phyloP scores from a whole-genome alignment of 257 asterid species.

The Anisodus tanguticus region DNA sequence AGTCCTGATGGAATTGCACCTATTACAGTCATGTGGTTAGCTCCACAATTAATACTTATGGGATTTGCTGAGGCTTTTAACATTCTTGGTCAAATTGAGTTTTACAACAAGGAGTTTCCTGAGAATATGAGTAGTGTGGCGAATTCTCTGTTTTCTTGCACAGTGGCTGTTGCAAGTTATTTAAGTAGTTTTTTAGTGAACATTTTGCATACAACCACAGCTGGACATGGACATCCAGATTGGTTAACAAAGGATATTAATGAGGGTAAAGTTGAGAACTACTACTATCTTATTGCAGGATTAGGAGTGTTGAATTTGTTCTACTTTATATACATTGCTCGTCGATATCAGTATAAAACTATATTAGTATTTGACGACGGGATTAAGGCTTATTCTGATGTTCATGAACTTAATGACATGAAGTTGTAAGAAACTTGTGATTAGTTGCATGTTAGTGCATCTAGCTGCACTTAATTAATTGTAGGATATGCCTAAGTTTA shows the following conservation, averaged over 20 bases:
- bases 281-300: constrained; percentile 65
- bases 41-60: constrained; percentile 86
- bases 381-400: constrained; percentile 29
- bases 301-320: constrained; percentile 65
- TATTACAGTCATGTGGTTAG: constrained; percentile 69
- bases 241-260: constrained; percentile 79
- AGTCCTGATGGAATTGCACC: constrained; percentile 54
- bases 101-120: constrained; percentile 84
- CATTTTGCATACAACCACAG: constrained; percentile 65
- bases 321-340: constrained; percentile 61
- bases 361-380: constrained; percentile 43
- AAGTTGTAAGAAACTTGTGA: constrained; percentile 28
- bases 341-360: constrained; percentile 69
- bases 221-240: constrained; percentile 55
- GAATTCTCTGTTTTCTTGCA: constrained; percentile 69
- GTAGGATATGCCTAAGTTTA: background rate
- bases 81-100: constrained; percentile 82
- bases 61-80: constrained; percentile 90
- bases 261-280: constrained; percentile 61
- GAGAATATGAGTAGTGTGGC: constrained; percentile 82
- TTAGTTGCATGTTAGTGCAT: background rate
- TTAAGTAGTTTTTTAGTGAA: constrained; percentile 63
- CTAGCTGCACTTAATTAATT: background rate
- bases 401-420: constrained; percentile 47
- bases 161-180: constrained; percentile 69